Percentiles rank a stretch among this genome's conserved stretches.
These are phyloP conservation scores for Debaryomyces psychrophilus DNA, from an alignment of 1,139 yeast genomes.

Conservation along the genomic window DNA sequence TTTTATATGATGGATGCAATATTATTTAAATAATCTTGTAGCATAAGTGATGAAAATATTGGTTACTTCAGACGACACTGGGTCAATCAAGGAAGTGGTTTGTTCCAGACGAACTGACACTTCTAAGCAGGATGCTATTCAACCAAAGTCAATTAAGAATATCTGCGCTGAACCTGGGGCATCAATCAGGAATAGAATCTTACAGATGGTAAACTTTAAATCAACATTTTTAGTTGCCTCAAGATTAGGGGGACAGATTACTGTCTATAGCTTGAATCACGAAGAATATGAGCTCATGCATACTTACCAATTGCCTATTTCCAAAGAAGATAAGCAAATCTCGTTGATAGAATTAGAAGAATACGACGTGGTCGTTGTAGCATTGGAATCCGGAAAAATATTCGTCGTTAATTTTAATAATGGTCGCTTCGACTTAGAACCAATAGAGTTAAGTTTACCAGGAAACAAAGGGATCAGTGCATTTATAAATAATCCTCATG, in stretches of 20 bases:
- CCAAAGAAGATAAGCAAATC: slow-evolving; percentile 35
- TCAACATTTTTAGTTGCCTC: slow-evolving; percentile 43
- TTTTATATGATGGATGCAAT: slow-evolving; percentile 3
- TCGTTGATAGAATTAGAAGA: slow-evolving; percentile 33
- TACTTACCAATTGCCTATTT: slow-evolving; percentile 29
- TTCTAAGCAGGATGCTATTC: slow-evolving; percentile 59
- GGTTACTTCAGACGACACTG: slow-evolving; percentile 60
- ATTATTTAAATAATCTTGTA: not conserved
- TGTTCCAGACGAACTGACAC: slow-evolving; percentile 71
- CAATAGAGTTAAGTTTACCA: slow-evolving; percentile 33
- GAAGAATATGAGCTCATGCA: slow-evolving; percentile 32
- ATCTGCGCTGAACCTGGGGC: slow-evolving; percentile 39
- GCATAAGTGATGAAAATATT: slow-evolving; percentile 49
- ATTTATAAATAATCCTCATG: slow-evolving; percentile 48
- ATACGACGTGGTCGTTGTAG: slow-evolving; percentile 39
- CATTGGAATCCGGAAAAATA: slow-evolving; percentile 53
- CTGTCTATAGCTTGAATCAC: slow-evolving; percentile 36
- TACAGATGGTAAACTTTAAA: slow-evolving; percentile 30
- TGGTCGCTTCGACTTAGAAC: slow-evolving; percentile 32
- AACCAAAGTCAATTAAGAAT: slow-evolving; percentile 51
- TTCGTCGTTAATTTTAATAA: slow-evolving; percentile 43
- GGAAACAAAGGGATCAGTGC: slow-evolving; percentile 49
- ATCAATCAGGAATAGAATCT: slow-evolving; percentile 31
- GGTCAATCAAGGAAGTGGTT: slow-evolving; percentile 56
- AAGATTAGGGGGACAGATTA: slow-evolving; percentile 46